phyloP scores from a whole-genome alignment of 768 basidiomycete genomes.

The Macrolepiota dolichaula region DNA sequence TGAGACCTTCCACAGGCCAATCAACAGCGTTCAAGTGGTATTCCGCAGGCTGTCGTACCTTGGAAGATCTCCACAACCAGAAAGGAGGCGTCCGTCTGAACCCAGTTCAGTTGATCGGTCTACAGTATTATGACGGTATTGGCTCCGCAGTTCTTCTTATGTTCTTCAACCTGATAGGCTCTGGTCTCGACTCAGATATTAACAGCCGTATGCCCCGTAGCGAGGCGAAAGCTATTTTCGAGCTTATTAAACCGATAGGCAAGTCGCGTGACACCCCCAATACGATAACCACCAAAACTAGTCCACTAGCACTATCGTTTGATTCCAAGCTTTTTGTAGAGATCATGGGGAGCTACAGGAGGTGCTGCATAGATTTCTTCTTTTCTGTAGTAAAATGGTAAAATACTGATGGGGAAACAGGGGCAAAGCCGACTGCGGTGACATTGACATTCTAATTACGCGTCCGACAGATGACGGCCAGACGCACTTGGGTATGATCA shows the following conservation, averaged over 20 bases:
- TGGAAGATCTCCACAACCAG: constrained; percentile 65
- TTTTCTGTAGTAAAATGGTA: neutral
- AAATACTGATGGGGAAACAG: constrained; percentile 31
- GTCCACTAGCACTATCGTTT: constrained; percentile 54
- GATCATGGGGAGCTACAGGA: constrained; percentile 90
- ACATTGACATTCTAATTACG: constrained; percentile 89
- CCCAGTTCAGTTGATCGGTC: constrained; percentile 60
- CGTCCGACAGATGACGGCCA: constrained; percentile 67
- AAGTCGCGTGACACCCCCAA: constrained; percentile 10
- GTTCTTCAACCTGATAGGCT: neutral
- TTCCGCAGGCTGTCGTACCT: constrained; percentile 66
- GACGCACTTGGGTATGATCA: constrained; percentile 64
- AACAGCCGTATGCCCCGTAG: constrained; percentile 80
- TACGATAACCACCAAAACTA: neutral
- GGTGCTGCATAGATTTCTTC: constrained; percentile 34
- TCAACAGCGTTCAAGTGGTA: constrained; percentile 73
- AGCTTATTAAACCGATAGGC: constrained; percentile 72
- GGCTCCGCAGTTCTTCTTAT: neutral
- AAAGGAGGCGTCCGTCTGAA: constrained; percentile 62
- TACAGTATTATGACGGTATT: constrained; percentile 68
- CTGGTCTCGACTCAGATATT: constrained; percentile 51
- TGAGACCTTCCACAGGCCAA: constrained; percentile 39
- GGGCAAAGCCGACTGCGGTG: constrained; percentile 81
- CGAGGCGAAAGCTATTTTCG: constrained; percentile 74
- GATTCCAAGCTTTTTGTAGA: constrained; percentile 73